Evolutionary conservation across 495 filamentous ascomycete species (phyloP).

Genomic region (Hyaloscypha hepaticicola): DNA sequence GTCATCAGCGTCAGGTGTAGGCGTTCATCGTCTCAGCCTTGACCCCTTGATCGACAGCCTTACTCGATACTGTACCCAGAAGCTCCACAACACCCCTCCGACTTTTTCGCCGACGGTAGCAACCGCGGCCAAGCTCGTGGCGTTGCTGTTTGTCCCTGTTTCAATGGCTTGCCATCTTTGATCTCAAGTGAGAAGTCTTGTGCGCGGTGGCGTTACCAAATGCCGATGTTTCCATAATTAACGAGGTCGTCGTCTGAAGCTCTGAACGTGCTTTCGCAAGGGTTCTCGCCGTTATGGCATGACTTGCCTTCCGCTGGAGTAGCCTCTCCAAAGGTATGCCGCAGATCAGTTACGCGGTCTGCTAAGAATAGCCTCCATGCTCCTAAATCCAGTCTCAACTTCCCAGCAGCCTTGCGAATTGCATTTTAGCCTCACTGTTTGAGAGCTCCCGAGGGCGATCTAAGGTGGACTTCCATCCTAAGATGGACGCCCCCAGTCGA

Average conservation of each 20-base stretch:
- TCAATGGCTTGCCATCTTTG: constrained; percentile 8
- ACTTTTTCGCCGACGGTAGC: background rate
- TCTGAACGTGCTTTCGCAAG: constrained; percentile 8
- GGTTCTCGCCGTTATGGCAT: constrained; percentile 16
- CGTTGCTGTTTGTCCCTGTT: constrained; percentile 20
- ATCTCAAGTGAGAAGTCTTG: background rate
- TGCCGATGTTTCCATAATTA: constrained; percentile 10
- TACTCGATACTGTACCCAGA: background rate
- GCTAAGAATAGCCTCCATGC: constrained; percentile 14
- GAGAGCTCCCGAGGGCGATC: constrained; percentile 5
- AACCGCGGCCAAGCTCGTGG: constrained; percentile 18
- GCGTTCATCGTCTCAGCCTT: no score
- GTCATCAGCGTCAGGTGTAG: no score
- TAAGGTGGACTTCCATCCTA: background rate
- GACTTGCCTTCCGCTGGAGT: background rate
- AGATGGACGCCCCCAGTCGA: background rate
- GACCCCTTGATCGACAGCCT: constrained; percentile 12
- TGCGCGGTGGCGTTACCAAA: constrained; percentile 4
- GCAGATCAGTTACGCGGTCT: constrained; percentile 21
- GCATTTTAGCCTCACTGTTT: constrained; percentile 4
- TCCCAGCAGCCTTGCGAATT: background rate
- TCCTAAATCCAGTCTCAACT: constrained; percentile 13
- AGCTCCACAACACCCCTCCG: background rate
- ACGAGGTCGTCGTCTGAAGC: constrained; percentile 10
- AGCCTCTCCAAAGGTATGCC: constrained; percentile 6